Evolutionary conservation across 345 rosid genomes (phyloP).

Genomic region (Gossypium mustelinum): DNA sequence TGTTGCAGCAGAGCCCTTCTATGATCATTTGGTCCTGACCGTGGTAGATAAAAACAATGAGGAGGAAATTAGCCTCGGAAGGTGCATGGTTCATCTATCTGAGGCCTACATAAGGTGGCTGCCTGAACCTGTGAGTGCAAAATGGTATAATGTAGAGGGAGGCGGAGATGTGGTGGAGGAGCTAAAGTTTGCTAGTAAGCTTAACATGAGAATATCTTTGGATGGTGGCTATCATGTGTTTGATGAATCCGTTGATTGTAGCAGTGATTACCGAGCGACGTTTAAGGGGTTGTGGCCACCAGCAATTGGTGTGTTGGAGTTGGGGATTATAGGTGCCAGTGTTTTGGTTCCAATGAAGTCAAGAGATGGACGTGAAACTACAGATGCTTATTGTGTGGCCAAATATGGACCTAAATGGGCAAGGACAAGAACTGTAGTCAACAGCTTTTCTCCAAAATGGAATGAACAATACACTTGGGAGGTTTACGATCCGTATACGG

Average conservation of each 20-base stretch:
- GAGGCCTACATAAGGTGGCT: background rate
- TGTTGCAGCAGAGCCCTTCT: constrained; percentile 83
- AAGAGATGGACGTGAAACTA: constrained; percentile 31
- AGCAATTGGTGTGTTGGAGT: constrained; percentile 32
- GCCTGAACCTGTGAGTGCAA: background rate
- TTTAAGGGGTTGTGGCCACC: constrained; percentile 28
- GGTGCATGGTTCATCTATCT: background rate
- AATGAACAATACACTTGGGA: background rate
- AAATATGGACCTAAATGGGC: constrained; percentile 43
- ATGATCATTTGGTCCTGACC: constrained; percentile 57
- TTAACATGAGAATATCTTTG: constrained; percentile 31
- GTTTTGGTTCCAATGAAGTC: constrained; percentile 36
- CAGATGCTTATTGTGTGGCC: constrained; percentile 48
- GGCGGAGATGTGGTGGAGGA: background rate
- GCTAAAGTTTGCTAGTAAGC: constrained; percentile 33
- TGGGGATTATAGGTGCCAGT: constrained; percentile 34
- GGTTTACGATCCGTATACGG: background rate
- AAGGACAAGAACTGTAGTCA: constrained; percentile 35
- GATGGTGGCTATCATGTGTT: constrained; percentile 44
- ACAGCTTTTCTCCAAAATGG: constrained; percentile 26
- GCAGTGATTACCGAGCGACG: constrained; percentile 34
- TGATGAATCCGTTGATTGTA: constrained; percentile 38
- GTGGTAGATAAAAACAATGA: constrained; percentile 39
- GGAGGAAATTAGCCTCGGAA: background rate
- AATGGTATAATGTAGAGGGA: background rate